Evolutionary conservation across 148 eudicot species (phyloP).

Genomic region (Heliamphora exappendiculata): DNA sequence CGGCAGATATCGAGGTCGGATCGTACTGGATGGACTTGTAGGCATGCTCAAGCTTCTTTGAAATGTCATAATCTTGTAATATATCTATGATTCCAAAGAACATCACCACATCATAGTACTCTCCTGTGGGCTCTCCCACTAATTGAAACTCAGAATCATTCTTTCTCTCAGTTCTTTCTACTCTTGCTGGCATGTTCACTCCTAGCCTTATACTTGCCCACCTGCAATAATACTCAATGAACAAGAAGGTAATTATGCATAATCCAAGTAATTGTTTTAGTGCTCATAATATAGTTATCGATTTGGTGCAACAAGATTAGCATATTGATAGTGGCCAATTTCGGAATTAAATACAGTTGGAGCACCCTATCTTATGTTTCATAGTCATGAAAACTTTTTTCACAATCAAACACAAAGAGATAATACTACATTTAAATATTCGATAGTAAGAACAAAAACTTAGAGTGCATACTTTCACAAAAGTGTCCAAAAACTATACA

Average conservation of each 20-base stretch:
- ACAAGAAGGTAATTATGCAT: background rate
- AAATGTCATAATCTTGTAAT: constrained; percentile 94
- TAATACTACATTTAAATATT: too few relatives aligned
- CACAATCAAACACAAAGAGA: too few relatives aligned
- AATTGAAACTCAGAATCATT: constrained; percentile 39
- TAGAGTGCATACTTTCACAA: too few relatives aligned
- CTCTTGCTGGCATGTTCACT: constrained; percentile 79
- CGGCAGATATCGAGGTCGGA: constrained; percentile 71
- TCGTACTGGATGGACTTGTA: constrained; percentile 80
- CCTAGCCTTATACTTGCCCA: constrained; percentile 75
- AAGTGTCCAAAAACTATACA: too few relatives aligned
- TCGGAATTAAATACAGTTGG: too few relatives aligned
- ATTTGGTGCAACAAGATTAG: too few relatives aligned
- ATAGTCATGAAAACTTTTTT: too few relatives aligned
- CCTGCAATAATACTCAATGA: constrained; percentile 22
- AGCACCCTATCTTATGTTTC: too few relatives aligned
- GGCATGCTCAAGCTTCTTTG: constrained; percentile 88
- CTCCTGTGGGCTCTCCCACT: constrained; percentile 79
- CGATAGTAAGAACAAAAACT: too few relatives aligned
- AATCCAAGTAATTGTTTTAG: background rate
- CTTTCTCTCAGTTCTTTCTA: constrained; percentile 58
- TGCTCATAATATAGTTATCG: too few relatives aligned
- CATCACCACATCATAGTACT: constrained; percentile 73
- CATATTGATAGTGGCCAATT: too few relatives aligned
- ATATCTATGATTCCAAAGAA: constrained; percentile 70